phyloP scores from a whole-genome alignment of 2,329 filamentous ascomycete species.

The Aspergillus sojae region DNA sequence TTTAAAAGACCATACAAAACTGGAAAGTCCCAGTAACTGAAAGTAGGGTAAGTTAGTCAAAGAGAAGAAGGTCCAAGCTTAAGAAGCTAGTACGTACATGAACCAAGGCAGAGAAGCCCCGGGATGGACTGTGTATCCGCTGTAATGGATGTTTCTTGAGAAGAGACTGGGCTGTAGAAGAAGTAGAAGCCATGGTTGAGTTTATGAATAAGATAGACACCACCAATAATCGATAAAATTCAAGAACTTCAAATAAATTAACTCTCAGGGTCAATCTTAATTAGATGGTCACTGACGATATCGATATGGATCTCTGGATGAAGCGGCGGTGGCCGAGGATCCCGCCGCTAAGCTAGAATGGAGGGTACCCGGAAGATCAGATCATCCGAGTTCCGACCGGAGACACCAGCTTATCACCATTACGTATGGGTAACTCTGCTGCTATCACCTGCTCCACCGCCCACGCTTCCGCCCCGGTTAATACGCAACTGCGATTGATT shows the following conservation, averaged over 20 bases:
- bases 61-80: conserved; percentile 4
- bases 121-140: conserved; percentile 45
- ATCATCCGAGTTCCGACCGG: conserved; percentile 8
- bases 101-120: conserved; percentile 45
- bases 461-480: background rate
- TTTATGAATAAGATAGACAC: background rate
- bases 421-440: background rate
- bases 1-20: conserved; percentile 49
- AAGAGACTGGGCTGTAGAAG: conserved; percentile 23
- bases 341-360: background rate
- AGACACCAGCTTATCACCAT: conserved; percentile 4
- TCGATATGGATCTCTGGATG: background rate
- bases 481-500: conserved; percentile 17
- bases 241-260: too few relatives aligned
- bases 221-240: too few relatives aligned
- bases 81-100: conserved; percentile 45
- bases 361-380: background rate
- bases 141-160: conserved; percentile 46
- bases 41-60: conserved; percentile 20
- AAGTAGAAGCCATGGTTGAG: conserved; percentile 4
- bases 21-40: conserved; percentile 43
- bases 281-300: background rate
- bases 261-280: background rate
- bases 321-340: background rate
- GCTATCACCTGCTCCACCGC: background rate